A percentile compares a stretch with the other conserved stretches of the same genome.
Conservation (phyloP, 441 rosid species). For the Flueggea neowawraea region DNA sequence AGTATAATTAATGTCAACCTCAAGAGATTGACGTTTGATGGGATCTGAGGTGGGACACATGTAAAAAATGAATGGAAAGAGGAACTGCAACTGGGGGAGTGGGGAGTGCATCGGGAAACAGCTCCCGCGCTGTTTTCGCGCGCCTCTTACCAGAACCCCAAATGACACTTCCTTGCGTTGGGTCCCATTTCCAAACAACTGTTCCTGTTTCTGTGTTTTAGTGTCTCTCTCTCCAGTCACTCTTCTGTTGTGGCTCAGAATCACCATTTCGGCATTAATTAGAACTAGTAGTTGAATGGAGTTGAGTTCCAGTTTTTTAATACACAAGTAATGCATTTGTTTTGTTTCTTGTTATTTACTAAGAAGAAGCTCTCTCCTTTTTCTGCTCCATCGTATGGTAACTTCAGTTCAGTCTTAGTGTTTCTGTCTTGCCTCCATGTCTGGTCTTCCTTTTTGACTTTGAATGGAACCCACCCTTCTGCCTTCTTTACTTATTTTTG, state of each 20-base stretch:
- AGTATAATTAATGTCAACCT: no score
- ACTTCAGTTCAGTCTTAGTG: conserved; percentile 42
- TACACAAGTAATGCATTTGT: no score
- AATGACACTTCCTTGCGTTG: neutral
- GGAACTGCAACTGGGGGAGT: no score
- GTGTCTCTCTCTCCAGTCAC: neutral
- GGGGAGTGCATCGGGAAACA: conserved; percentile 58
- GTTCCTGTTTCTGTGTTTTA: conserved; percentile 10
- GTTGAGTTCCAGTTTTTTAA: neutral
- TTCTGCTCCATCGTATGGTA: conserved; percentile 18
- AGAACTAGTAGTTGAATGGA: neutral
- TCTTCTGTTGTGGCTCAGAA: neutral
- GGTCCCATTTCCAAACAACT: conserved; percentile 11
- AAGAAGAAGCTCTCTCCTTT: no score
- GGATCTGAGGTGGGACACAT: conserved; percentile 7
- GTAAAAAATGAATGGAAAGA: no score
- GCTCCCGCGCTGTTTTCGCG: conserved; percentile 93
- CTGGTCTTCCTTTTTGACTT: conserved; percentile 20
- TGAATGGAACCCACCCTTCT: neutral
- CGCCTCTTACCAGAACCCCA: conserved; percentile 30
- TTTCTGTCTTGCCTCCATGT: conserved; percentile 33
- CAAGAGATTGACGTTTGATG: conserved; percentile 30
- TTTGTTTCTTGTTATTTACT: no score
- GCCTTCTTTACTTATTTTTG: neutral
- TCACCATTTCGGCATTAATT: neutral